A percentile compares a stretch with the other conserved stretches of the same genome.
Evolutionary conservation across 441 rosid species (phyloP).

Genomic region (Adansonia rubrostipa): DNA sequence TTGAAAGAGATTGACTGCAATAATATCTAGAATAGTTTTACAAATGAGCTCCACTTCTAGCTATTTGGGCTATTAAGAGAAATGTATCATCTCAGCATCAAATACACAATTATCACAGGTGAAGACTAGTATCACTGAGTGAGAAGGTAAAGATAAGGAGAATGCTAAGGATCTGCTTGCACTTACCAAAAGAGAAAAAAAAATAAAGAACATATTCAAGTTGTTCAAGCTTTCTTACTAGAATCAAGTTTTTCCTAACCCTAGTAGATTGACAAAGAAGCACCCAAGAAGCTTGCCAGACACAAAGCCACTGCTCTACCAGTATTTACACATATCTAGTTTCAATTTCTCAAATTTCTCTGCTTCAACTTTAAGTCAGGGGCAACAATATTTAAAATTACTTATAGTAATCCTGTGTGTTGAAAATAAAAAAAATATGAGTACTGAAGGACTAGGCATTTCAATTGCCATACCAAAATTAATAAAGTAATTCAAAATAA

Average conservation of each 20-base stretch:
- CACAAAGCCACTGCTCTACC: background rate
- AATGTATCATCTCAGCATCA: background rate
- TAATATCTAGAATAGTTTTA: background rate
- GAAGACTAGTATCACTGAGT: background rate
- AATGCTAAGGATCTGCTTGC: background rate
- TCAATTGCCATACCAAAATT: background rate
- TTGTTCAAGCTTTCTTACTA: background rate
- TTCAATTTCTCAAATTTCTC: background rate
- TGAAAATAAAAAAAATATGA: background rate
- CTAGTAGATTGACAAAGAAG: background rate
- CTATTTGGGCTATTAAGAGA: background rate
- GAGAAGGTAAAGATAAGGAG: conserved; percentile 4
- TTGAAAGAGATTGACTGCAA: background rate
- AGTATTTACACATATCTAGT: background rate
- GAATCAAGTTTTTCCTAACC: conserved; percentile 11
- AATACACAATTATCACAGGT: background rate
- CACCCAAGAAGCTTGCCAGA: conserved; percentile 14
- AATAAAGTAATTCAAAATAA: background rate
- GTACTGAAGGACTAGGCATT: background rate
- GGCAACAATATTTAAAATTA: background rate
- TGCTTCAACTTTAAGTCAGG: background rate
- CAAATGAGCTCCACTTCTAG: background rate
- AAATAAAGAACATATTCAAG: background rate
- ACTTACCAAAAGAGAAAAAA: background rate
- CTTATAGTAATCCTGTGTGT: background rate